These are phyloP conservation scores for Ceratocystis alfenasii DNA, from an alignment of 2,329 filamentous ascomycete species.

Conservation along the genomic window DNA sequence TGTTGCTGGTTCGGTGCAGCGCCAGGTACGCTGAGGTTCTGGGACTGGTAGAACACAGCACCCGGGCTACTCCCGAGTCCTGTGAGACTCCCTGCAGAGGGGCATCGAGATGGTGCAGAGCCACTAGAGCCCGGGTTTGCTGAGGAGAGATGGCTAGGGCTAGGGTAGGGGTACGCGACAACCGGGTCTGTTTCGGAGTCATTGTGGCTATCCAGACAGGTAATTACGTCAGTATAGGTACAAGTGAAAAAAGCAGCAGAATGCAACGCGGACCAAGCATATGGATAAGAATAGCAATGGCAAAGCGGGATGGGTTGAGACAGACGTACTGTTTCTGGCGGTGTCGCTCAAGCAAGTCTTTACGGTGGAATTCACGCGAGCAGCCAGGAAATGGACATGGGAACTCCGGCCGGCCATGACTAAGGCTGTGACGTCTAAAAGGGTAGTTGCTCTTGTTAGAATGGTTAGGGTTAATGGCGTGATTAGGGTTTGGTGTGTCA, in stretches of 20 bases:
- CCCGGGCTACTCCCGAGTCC: no score
- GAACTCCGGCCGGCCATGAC: conserved; percentile 43
- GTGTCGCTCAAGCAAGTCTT: conserved; percentile 49
- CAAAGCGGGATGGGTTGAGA: conserved; percentile 7
- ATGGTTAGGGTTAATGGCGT: not conserved
- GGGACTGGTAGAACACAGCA: not conserved
- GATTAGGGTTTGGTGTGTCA: not conserved
- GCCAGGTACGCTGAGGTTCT: not conserved
- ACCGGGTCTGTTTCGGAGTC: not conserved
- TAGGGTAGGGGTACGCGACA: not conserved
- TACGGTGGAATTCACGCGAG: conserved; percentile 45
- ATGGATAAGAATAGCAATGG: not conserved
- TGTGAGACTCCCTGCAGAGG: no score
- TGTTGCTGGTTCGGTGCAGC: not conserved
- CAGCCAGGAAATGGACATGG: conserved; percentile 43
- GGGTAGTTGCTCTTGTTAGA: not conserved
- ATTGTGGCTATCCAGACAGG: not conserved
- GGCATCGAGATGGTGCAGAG: no score
- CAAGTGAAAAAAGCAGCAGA: not conserved
- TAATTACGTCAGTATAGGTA: no score
- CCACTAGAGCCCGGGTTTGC: no score
- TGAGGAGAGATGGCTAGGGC: not conserved
- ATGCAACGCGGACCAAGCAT: not conserved
- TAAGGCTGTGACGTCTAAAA: conserved; percentile 47
- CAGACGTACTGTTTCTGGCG: conserved; percentile 31